phyloP scores from a whole-genome alignment of 2,329 filamentous ascomycete genomes.

The Microcera coccophila region DNA sequence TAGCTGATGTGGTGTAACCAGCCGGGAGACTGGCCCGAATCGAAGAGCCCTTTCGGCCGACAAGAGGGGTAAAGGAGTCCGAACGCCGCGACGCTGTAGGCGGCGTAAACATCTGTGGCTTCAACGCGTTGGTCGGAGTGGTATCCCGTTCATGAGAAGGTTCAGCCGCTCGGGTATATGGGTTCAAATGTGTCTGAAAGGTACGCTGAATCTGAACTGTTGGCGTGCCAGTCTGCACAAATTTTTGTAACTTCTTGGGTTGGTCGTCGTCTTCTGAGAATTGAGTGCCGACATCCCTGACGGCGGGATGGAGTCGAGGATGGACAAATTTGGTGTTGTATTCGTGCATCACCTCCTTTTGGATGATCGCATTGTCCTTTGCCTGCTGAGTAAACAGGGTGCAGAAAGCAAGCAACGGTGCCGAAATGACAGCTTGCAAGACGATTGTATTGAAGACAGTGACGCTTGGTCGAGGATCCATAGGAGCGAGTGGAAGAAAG shows the following conservation, averaged over 20 bases:
- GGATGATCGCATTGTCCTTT: conserved; percentile 79
- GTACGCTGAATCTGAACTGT: conserved; percentile 65
- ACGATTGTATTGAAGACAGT: conserved; percentile 81
- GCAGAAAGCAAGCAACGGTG: conserved; percentile 71
- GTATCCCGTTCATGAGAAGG: conserved; percentile 46
- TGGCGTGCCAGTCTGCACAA: conserved; percentile 50
- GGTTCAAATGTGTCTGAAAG: conserved; percentile 80
- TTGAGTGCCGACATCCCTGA: conserved; percentile 76
- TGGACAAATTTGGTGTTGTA: conserved; percentile 96
- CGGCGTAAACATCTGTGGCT: conserved; percentile 44
- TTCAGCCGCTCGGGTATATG: conserved; percentile 53
- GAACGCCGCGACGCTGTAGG: conserved; percentile 28
- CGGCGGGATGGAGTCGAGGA: conserved; percentile 76
- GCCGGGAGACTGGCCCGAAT: conserved; percentile 35
- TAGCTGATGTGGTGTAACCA: conserved; percentile 28
- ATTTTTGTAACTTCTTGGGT: conserved; percentile 39
- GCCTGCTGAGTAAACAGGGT: conserved; percentile 75
- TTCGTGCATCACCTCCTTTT: conserved; percentile 88
- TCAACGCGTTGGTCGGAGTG: conserved; percentile 37
- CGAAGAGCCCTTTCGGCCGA: conserved; percentile 27
- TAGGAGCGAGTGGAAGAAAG: conserved; percentile 71
- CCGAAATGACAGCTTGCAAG: conserved; percentile 69
- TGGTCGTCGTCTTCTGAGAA: conserved; percentile 53
- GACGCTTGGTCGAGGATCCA: conserved; percentile 78
- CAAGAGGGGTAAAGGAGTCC: conserved; percentile 34